These are phyloP conservation scores for Pythium inflatum DNA, from an alignment of 352 stramenopile genomes.

Conservation along the genomic window DNA sequence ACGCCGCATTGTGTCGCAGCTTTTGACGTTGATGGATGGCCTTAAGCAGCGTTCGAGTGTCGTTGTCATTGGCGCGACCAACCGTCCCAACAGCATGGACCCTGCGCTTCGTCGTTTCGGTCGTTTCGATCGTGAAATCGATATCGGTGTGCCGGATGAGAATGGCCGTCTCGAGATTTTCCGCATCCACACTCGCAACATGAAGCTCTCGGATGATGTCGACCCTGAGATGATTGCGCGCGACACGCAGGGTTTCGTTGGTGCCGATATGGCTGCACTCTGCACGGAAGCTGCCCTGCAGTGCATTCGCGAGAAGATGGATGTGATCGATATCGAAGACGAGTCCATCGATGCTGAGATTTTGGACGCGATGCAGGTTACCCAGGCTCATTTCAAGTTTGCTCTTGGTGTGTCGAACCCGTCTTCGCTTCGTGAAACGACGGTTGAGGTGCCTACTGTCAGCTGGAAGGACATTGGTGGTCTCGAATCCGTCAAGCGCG, in stretches of 20 bases:
- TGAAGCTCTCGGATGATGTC: constrained; percentile 99
- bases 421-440: constrained; percentile 98
- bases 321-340: constrained; percentile 99
- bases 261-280: constrained; percentile 98
- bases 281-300: constrained; percentile 98
- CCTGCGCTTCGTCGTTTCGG: constrained; percentile 97
- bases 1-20: constrained; percentile 96
- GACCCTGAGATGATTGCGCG: constrained; percentile 97
- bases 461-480: constrained; percentile 99
- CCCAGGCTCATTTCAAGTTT: constrained; percentile 99
- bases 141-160: constrained; percentile 99
- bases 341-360: constrained; percentile 99
- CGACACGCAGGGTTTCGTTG: constrained; percentile 99
- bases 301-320: constrained; percentile 99
- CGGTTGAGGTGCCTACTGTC: constrained; percentile 98
- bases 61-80: constrained; percentile 99
- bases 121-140: constrained; percentile 99
- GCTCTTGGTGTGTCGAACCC: constrained; percentile 98
- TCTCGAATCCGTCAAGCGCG: constrained; percentile 97
- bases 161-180: constrained; percentile 99
- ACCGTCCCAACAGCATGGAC: constrained; percentile 99
- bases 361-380: constrained; percentile 98
- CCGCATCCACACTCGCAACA: constrained; percentile 99
- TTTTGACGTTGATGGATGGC: constrained; percentile 99
- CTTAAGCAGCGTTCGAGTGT: constrained; percentile 92